Evolutionary conservation across 768 basidiomycete species (phyloP).

Genomic region (Leucocoprinus sp.): DNA sequence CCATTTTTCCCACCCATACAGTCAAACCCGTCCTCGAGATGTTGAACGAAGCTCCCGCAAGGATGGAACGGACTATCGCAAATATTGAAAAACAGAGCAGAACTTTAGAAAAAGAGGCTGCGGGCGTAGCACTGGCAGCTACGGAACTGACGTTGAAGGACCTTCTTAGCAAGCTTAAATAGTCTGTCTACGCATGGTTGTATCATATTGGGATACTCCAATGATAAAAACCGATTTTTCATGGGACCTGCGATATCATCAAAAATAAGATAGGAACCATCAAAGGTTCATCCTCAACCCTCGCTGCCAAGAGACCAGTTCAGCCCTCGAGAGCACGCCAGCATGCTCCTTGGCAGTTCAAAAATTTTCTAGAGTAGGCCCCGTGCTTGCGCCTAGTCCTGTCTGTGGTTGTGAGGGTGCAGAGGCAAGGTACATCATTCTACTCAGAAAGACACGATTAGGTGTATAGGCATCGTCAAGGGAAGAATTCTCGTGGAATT

Average conservation of each 20-base stretch:
- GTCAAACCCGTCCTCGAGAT: slow-evolving; percentile 35
- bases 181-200: neutral
- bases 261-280: neutral
- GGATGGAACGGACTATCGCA: slow-evolving; percentile 43
- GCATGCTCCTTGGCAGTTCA: no score
- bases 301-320: no score
- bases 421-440: no score
- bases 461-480: no score
- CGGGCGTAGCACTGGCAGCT: slow-evolving; percentile 13
- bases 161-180: slow-evolving; percentile 20
- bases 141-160: slow-evolving; percentile 24
- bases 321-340: no score
- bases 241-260: no score
- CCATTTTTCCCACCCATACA: slow-evolving; percentile 16
- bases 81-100: slow-evolving; percentile 48
- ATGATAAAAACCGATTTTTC: neutral
- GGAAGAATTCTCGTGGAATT: no score
- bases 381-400: no score
- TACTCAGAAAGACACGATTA: no score
- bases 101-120: slow-evolving; percentile 28
- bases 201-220: neutral
- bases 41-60: slow-evolving; percentile 38
- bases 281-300: no score
- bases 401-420: no score
- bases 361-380: no score